Conservation (phyloP, 2,329 filamentous ascomycete genomes). For the Diaporthe citri region DNA sequence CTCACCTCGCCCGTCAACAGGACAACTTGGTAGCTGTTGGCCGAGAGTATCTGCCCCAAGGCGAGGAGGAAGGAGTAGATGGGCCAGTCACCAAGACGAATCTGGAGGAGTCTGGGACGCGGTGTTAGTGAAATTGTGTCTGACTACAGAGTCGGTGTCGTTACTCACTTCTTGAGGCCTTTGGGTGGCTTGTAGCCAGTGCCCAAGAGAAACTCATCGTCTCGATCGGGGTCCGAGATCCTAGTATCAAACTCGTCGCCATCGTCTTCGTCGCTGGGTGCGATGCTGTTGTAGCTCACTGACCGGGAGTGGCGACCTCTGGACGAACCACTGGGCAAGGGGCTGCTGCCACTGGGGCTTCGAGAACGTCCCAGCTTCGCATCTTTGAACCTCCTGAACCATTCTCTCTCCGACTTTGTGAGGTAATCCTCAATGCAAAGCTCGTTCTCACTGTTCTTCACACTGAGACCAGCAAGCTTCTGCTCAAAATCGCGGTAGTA, state of each 20-base stretch:
- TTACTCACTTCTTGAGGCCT: slow-evolving; percentile 63
- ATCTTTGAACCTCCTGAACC: slow-evolving; percentile 70
- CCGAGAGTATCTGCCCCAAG: slow-evolving; percentile 72
- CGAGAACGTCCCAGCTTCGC: slow-evolving; percentile 67
- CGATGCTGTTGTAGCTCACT: slow-evolving; percentile 46
- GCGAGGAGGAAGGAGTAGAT: slow-evolving; percentile 73
- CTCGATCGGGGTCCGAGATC: slow-evolving; percentile 45
- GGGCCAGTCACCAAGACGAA: slow-evolving; percentile 72
- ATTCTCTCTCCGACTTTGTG: slow-evolving; percentile 75
- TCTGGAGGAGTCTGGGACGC: slow-evolving; percentile 53
- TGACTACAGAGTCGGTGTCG: not conserved
- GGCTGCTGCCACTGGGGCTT: slow-evolving; percentile 49
- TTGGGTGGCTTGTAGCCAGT: slow-evolving; percentile 68
- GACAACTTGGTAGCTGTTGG: slow-evolving; percentile 77
- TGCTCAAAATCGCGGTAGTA: slow-evolving; percentile 71
- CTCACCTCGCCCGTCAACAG: slow-evolving; percentile 74
- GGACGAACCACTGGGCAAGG: slow-evolving; percentile 42
- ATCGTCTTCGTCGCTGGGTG: slow-evolving; percentile 53
- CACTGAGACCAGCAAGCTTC: slow-evolving; percentile 65
- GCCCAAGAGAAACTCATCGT: slow-evolving; percentile 69
- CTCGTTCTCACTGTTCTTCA: slow-evolving; percentile 67
- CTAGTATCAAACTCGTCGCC: slow-evolving; percentile 42
- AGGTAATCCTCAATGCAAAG: slow-evolving; percentile 76
- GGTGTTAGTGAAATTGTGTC: not conserved
- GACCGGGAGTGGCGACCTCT: slow-evolving; percentile 43